phyloP scores from a whole-genome alignment of 164 flowering plant genomes.

The Platanus orientalis region DNA sequence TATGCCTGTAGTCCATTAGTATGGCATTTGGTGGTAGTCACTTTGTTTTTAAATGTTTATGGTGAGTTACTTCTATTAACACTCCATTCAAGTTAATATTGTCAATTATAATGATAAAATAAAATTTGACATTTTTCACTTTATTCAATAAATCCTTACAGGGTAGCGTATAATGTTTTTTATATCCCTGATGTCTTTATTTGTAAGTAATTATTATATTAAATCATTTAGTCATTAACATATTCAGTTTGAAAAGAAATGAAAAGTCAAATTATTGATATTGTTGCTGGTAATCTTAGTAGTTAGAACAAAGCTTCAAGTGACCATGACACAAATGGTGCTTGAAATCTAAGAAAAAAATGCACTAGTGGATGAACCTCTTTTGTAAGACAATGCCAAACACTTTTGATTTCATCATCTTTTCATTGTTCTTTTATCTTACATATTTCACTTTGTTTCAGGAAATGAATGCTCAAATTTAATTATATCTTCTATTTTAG shows the following conservation, averaged over 20 bases:
- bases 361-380: conserved; percentile 90
- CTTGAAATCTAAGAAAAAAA: conserved; percentile 82
- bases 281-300: conserved; percentile 60
- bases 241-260: background rate
- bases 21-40: conserved; percentile 60
- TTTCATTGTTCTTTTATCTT: conserved; percentile 58
- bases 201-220: conserved; percentile 42
- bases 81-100: background rate
- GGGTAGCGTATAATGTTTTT: conserved; percentile 71
- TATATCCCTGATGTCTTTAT: conserved; percentile 58
- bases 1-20: conserved; percentile 54
- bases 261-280: background rate
- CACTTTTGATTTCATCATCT: conserved; percentile 90
- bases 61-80: conserved; percentile 29
- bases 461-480: no score
- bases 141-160: conserved; percentile 28
- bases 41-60: conserved; percentile 50
- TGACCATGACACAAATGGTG: conserved; percentile 82
- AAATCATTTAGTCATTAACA: background rate
- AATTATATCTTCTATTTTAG: background rate
- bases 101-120: background rate
- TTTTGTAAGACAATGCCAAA: conserved; percentile 75
- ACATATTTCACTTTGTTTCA: conserved; percentile 80
- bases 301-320: conserved; percentile 93
- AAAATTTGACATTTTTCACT: background rate